Conservation (phyloP, 2,329 filamentous ascomycete genomes). For the Biscogniauxia mediterranea region DNA sequence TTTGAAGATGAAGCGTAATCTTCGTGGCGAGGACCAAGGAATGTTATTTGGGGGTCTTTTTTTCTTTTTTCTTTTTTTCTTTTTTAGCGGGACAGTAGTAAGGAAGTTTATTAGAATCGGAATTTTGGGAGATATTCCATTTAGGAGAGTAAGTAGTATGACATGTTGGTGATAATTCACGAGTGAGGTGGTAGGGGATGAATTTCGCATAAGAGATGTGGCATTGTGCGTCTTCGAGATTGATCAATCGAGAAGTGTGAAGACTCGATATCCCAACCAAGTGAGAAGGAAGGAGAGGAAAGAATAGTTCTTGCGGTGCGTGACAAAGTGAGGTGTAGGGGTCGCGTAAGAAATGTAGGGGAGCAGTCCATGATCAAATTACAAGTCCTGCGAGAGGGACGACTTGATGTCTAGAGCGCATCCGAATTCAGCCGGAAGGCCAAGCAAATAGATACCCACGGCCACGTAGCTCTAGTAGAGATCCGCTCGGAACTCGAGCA, state of each 20-base stretch:
- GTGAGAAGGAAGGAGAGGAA: slow-evolving; percentile 9
- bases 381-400: neutral
- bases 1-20: slow-evolving; percentile 16
- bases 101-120: slow-evolving; percentile 22
- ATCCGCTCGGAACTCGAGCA: neutral
- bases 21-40: slow-evolving; percentile 15
- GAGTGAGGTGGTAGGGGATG: slow-evolving; percentile 2
- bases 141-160: slow-evolving; percentile 7
- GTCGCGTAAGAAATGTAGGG: slow-evolving; percentile 9
- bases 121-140: slow-evolving; percentile 7
- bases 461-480: neutral
- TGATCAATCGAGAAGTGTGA: slow-evolving; percentile 4
- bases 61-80: neutral
- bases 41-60: neutral
- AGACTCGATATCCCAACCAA: slow-evolving; percentile 1
- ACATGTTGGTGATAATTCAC: slow-evolving; percentile 8
- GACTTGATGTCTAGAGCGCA: neutral
- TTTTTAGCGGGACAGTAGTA: slow-evolving; percentile 17
- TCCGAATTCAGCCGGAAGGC: neutral
- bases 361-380: neutral
- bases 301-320: slow-evolving; percentile 4
- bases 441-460: neutral
- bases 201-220: neutral
- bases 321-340: slow-evolving; percentile 1
- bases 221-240: neutral